These are phyloP conservation scores for Neospermospora avenae DNA, from an alignment of 2,329 filamentous ascomycete species.

Conservation along the genomic window DNA sequence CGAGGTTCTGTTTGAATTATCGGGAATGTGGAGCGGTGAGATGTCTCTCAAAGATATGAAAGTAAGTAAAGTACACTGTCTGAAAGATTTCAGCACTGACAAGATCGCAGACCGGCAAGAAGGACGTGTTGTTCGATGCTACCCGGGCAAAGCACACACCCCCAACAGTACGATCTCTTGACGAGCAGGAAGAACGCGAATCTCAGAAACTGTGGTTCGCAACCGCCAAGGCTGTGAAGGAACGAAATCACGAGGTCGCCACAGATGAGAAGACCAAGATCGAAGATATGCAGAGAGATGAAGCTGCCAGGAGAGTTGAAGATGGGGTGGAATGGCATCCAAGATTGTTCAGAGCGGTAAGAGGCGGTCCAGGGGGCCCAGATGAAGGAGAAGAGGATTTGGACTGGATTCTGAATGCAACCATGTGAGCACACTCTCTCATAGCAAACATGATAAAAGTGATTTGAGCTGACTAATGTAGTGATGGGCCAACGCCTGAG, in stretches of 20 bases:
- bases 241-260: slow-evolving; percentile 80
- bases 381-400: slow-evolving; percentile 85
- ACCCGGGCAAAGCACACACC: slow-evolving; percentile 71
- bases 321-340: slow-evolving; percentile 86
- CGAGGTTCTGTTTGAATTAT: slow-evolving; percentile 85
- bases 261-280: slow-evolving; percentile 97
- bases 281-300: slow-evolving; percentile 86
- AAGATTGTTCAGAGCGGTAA: slow-evolving; percentile 74
- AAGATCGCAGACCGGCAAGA: slow-evolving; percentile 70
- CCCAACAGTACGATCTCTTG: slow-evolving; percentile 70
- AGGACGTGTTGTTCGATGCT: slow-evolving; percentile 87
- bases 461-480: slow-evolving; percentile 33
- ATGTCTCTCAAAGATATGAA: slow-evolving; percentile 86
- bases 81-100: slow-evolving; percentile 8
- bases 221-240: slow-evolving; percentile 77
- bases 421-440: slow-evolving; percentile 57
- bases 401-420: slow-evolving; percentile 91
- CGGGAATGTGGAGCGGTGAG: slow-evolving; percentile 88
- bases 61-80: slow-evolving; percentile 45
- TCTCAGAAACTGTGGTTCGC: slow-evolving; percentile 84
- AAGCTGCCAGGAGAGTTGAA: slow-evolving; percentile 75
- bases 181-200: slow-evolving; percentile 86
- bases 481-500: slow-evolving; percentile 62
- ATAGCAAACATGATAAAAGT: neutral
- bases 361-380: slow-evolving; percentile 63